Percentiles rank a stretch among this genome's conserved stretches.
Conservation (phyloP, 768 basidiomycete species). For the Boletus reticuloceps region DNA sequence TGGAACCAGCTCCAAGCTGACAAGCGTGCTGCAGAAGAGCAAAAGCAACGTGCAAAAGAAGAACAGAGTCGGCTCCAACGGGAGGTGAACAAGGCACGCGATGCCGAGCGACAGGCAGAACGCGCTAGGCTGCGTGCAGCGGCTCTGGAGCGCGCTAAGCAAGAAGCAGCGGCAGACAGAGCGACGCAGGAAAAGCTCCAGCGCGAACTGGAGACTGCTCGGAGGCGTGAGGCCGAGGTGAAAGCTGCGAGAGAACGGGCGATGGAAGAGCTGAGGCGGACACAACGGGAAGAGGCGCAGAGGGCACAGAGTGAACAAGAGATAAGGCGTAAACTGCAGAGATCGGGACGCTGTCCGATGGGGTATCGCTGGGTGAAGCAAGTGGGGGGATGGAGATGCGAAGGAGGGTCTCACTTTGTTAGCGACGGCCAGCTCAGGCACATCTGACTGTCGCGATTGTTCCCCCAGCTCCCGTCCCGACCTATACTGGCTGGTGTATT, state of each 20-base stretch:
- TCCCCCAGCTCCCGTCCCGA: too few relatives aligned
- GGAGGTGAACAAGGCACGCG: constrained; percentile 16
- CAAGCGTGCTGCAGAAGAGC: constrained; percentile 26
- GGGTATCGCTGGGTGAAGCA: constrained; percentile 47
- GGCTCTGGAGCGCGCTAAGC: constrained; percentile 19
- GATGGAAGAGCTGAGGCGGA: constrained; percentile 25
- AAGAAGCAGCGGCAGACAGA: constrained; percentile 16
- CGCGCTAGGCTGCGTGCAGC: constrained; percentile 19
- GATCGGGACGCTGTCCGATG: constrained; percentile 48
- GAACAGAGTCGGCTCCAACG: constrained; percentile 15
- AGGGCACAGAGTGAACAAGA: constrained; percentile 16
- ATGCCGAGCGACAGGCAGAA: constrained; percentile 22
- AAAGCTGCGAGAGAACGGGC: constrained; percentile 24
- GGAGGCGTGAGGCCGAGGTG: constrained; percentile 18
- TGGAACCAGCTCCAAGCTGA: constrained; percentile 51
- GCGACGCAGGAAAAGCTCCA: constrained; percentile 20
- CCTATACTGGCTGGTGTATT: too few relatives aligned
- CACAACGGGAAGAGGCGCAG: constrained; percentile 38
- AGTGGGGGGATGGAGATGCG: constrained; percentile 42
- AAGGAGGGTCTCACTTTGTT: constrained; percentile 45
- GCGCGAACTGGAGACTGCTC: constrained; percentile 27
- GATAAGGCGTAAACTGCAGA: constrained; percentile 40
- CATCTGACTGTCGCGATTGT: background rate
- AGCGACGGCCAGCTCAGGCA: constrained; percentile 25
- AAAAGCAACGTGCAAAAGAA: constrained; percentile 14